These are phyloP conservation scores for Pestalotiopsis sp. DNA, from an alignment of 2,329 filamentous ascomycete genomes.

Conservation along the genomic window DNA sequence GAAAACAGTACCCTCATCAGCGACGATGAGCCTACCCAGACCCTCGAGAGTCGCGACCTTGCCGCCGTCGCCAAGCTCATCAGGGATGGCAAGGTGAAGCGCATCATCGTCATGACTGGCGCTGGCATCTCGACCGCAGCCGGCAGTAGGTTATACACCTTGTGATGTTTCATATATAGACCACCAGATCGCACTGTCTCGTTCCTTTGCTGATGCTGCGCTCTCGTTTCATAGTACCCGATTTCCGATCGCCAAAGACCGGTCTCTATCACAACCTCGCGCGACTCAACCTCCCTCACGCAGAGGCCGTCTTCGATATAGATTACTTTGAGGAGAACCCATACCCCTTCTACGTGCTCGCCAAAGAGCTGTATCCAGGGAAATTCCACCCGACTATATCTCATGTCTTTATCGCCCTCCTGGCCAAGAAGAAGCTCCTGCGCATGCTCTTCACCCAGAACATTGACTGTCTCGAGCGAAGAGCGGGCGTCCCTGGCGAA, in stretches of 20 bases:
- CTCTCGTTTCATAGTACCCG: conserved; percentile 66
- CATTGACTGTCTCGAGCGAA: conserved; percentile 91
- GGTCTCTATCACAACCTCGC: conserved; percentile 93
- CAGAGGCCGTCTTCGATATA: conserved; percentile 95
- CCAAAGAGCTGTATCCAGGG: conserved; percentile 89
- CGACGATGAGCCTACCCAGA: conserved; percentile 64
- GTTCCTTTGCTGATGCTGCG: neutral
- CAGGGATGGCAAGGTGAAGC: conserved; percentile 64
- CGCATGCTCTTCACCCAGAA: conserved; percentile 95
- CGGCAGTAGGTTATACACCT: conserved; percentile 50
- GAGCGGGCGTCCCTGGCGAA: conserved; percentile 79
- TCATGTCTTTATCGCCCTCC: conserved; percentile 84
- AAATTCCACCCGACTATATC: conserved; percentile 86
- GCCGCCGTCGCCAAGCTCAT: conserved; percentile 81
- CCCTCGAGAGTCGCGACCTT: conserved; percentile 69
- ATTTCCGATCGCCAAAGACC: conserved; percentile 91
- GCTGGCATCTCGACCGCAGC: conserved; percentile 83
- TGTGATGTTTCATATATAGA: neutral
- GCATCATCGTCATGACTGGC: conserved; percentile 87
- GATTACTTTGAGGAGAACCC: conserved; percentile 84
- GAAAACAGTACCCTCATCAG: conserved; percentile 72
- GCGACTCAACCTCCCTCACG: conserved; percentile 80
- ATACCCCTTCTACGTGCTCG: conserved; percentile 87
- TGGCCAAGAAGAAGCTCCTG: conserved; percentile 77
- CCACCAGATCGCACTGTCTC: neutral